These are phyloP conservation scores for Leucoagaricus sp. DNA, from an alignment of 1,284 basidiomycete genomes.

Conservation along the genomic window DNA sequence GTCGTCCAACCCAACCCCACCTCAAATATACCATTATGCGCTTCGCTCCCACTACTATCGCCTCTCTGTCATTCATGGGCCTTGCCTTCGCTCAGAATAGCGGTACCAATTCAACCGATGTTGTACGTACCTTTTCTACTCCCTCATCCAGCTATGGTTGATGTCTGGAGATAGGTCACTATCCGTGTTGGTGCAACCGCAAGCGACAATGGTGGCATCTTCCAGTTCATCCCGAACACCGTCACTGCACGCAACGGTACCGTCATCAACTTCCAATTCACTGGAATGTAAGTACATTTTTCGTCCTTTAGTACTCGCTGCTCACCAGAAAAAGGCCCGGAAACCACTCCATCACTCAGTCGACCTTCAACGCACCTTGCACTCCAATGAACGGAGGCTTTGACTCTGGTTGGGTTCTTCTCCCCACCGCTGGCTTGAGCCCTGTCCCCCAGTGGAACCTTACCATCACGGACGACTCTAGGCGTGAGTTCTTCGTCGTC, in stretches of 20 bases:
- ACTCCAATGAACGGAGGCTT: constrained; percentile 43
- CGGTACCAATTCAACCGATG: not conserved
- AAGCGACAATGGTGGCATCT: constrained; percentile 29
- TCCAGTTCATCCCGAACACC: constrained; percentile 45
- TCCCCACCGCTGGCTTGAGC: constrained; percentile 23
- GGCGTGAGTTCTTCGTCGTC: constrained; percentile 32
- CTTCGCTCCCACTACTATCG: constrained; percentile 4
- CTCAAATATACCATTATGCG: no score
- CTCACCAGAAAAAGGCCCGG: constrained; percentile 33
- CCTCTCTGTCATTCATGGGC: constrained; percentile 3
- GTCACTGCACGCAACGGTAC: constrained; percentile 46
- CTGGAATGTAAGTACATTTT: constrained; percentile 35
- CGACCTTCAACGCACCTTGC: constrained; percentile 47
- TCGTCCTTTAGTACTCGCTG: not conserved
- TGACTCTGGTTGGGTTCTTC: constrained; percentile 50
- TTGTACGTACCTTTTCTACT: not conserved
- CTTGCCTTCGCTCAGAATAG: constrained; percentile 13
- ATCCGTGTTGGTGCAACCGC: constrained; percentile 33
- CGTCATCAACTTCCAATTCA: constrained; percentile 49
- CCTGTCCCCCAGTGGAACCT: constrained; percentile 43
- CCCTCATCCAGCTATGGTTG: not conserved
- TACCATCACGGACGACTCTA: constrained; percentile 43
- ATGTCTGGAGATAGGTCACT: constrained; percentile 1
- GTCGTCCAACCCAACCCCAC: no score
- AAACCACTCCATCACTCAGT: constrained; percentile 58